Base-by-base conservation (phyloP, 2,329 filamentous ascomycete genomes). In the Alternaria metachromatica region DNA sequence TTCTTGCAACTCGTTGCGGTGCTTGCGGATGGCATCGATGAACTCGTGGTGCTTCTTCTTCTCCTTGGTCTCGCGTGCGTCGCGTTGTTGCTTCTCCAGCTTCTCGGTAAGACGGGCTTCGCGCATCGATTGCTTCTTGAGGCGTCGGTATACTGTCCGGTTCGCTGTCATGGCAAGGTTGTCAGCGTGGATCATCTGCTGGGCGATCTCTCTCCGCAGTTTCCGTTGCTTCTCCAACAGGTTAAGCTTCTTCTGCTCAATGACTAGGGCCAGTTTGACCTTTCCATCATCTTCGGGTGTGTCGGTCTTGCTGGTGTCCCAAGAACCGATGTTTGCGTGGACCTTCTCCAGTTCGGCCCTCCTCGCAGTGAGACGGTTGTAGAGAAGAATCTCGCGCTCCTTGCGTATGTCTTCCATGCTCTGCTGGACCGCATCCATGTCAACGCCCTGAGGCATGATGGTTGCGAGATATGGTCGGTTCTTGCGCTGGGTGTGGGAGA, bases 61-160 rank as follows among this genome's bases (percentile, higher is more conserved):
- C 83, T 99, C 96, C 67, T 96, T 92, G 70, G 92, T 93, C 83
- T 98, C 95, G 62, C 96, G 92, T 45, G 94, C 95, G 80, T 98
- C 95, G 61, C 96, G 93, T 80, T 99, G 96, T 80, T 99, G 94
- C 84, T 98, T 98, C 87, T 99, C 96, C 2, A 99, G 89, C 82
- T 97, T 99, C 87, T 99, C 96, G 0, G 96, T 99, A 70, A 99
- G 96, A 61, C 95, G 91, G 60, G 96, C 96, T 82, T 99, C 96
- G 37, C 95, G 91, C 54, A 98, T 87, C 54, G 92, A 97, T 81
- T 97, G 95, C 84, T 97, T 98, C 90, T 99, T 99, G 85, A 96
- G 92, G 55, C 96, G 90, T 37, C 96, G 92, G 80, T 97, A 97
- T 75, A 90, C 88, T 57, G 92, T 90, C 55, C 96, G 90, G 78